phyloP scores from a whole-genome alignment of 495 filamentous ascomycete species.

The Penicillium silybi region DNA sequence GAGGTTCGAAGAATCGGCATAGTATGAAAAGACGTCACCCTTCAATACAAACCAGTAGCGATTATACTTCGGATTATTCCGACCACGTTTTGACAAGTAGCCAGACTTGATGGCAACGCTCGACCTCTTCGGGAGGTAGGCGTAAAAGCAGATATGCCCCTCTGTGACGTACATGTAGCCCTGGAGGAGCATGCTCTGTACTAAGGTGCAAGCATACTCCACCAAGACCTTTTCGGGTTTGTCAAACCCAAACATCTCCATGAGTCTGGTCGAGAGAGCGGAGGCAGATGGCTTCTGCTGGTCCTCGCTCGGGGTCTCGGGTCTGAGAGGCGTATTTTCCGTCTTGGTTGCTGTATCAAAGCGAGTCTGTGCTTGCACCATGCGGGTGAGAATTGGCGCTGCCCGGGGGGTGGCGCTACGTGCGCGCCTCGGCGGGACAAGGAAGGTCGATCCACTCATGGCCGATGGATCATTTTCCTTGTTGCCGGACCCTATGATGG shows the following conservation, averaged over 20 bases:
- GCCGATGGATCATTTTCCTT: slow-evolving; percentile 19
- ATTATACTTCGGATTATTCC: slow-evolving; percentile 81
- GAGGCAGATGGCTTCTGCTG: slow-evolving; percentile 24
- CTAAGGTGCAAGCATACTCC: slow-evolving; percentile 93
- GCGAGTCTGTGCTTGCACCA: slow-evolving; percentile 75
- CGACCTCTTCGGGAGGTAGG: slow-evolving; percentile 88
- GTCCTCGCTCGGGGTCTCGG: slow-evolving; percentile 17
- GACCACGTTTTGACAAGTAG: slow-evolving; percentile 83
- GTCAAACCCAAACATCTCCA: slow-evolving; percentile 87
- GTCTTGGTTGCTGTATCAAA: slow-evolving; percentile 40
- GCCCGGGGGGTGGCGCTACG: slow-evolving; percentile 44
- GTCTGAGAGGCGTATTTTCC: slow-evolving; percentile 16
- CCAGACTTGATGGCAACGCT: slow-evolving; percentile 81
- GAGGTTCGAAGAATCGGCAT: slow-evolving; percentile 71
- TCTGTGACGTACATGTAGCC: slow-evolving; percentile 97
- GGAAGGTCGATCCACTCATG: slow-evolving; percentile 15
- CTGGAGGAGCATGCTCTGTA: slow-evolving; percentile 89
- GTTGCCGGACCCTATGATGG: slow-evolving; percentile 45
- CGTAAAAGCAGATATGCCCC: slow-evolving; percentile 94
- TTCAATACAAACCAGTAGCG: slow-evolving; percentile 97
- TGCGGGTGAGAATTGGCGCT: slow-evolving; percentile 75
- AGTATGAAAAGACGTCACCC: slow-evolving; percentile 95
- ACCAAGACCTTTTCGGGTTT: slow-evolving; percentile 75
- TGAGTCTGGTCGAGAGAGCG: slow-evolving; percentile 65
- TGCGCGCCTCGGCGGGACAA: slow-evolving; percentile 22